phyloP scores from a whole-genome alignment of 208 protist genomes.

The Kentomonas sorsogonicus region DNA sequence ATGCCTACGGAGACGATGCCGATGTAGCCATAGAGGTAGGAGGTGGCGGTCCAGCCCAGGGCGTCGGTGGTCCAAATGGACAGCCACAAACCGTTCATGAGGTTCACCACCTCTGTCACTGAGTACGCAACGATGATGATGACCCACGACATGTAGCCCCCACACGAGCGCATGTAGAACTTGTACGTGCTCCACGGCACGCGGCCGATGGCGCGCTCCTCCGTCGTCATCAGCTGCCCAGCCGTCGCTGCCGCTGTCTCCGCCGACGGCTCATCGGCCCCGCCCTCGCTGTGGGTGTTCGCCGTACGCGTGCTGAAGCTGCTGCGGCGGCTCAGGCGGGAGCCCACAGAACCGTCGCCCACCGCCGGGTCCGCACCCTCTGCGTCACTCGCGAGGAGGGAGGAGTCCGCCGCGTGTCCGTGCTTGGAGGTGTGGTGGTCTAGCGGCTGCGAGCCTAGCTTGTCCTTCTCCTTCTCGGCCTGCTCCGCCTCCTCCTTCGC shows the following conservation, averaged over 20 bases:
- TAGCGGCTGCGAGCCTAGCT: background rate
- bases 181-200: slow-evolving; percentile 56
- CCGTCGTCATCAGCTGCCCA: slow-evolving; percentile 38
- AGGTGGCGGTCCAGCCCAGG: slow-evolving; percentile 8
- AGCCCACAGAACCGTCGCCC: background rate
- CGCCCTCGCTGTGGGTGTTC: slow-evolving; percentile 1
- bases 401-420: background rate
- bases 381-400: background rate
- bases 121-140: slow-evolving; percentile 55
- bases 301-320: no score
- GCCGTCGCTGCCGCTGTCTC: background rate
- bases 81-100: slow-evolving; percentile 35
- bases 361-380: no score
- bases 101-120: slow-evolving; percentile 39
- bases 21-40: slow-evolving; percentile 46
- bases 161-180: slow-evolving; percentile 49
- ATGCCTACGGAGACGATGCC: slow-evolving; percentile 24
- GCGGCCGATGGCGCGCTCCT: slow-evolving; percentile 51
- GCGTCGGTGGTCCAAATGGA: slow-evolving; percentile 49
- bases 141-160: slow-evolving; percentile 22
- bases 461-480: slow-evolving; percentile 2
- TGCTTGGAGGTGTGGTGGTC: no score
- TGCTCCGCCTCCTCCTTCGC: slow-evolving; percentile 10
- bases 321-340: background rate
- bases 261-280: background rate